A percentile compares a stretch with the other conserved stretches of the same genome.
Evolutionary conservation across 1,139 yeast genomes (phyloP).

Genomic region (Pichia sp.): DNA sequence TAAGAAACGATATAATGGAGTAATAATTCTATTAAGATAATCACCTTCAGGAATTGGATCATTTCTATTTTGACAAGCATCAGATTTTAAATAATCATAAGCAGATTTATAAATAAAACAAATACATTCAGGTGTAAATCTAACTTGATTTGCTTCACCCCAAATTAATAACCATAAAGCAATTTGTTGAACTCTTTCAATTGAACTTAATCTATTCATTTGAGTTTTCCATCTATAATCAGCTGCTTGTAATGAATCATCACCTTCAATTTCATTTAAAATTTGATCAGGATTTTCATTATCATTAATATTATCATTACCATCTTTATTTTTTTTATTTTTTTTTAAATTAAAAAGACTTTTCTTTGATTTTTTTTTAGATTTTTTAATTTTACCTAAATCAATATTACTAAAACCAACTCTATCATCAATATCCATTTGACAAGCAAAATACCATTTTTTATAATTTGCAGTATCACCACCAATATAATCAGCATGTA

Average conservation of each 20-base stretch:
- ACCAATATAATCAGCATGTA: constrained; percentile 75
- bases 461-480: constrained; percentile 61
- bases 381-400: constrained; percentile 43
- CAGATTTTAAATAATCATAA: constrained; percentile 66
- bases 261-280: constrained; percentile 53
- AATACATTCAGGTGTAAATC: constrained; percentile 82
- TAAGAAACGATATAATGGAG: constrained; percentile 85
- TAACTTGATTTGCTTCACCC: constrained; percentile 84
- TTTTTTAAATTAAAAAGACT: constrained; percentile 25
- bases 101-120: constrained; percentile 82
- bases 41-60: constrained; percentile 97
- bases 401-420: constrained; percentile 43
- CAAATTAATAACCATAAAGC: constrained; percentile 70
- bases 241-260: constrained; percentile 46
- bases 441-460: constrained; percentile 69
- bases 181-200: constrained; percentile 58
- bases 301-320: constrained; percentile 34
- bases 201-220: constrained; percentile 49
- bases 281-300: constrained; percentile 32
- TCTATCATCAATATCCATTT: constrained; percentile 48
- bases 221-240: constrained; percentile 57
- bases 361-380: constrained; percentile 31
- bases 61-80: constrained; percentile 82
- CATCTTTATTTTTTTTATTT: constrained; percentile 39
- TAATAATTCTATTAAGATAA: constrained; percentile 82